phyloP scores from a whole-genome alignment of 2,329 filamentous ascomycete species.

The Curvularia sp. region DNA sequence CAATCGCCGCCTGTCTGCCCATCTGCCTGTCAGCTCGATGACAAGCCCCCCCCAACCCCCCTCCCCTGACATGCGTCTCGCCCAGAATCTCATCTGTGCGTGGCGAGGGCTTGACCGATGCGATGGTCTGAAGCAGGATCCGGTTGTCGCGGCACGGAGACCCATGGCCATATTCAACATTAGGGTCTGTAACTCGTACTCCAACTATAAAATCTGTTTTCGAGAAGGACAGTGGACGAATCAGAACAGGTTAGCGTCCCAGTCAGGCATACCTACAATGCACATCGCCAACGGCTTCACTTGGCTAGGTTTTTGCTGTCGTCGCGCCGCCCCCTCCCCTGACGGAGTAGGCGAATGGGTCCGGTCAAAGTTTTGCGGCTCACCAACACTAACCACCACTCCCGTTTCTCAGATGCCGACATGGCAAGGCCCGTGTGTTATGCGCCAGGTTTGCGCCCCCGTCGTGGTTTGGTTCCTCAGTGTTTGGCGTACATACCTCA shows the following conservation, averaged over 20 bases:
- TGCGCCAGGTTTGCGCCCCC: background rate
- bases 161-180: background rate
- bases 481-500: background rate
- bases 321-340: slow-evolving; percentile 1
- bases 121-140: background rate
- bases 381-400: background rate
- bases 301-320: background rate
- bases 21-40: background rate
- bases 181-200: background rate
- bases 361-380: slow-evolving; percentile 1
- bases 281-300: slow-evolving; percentile 10
- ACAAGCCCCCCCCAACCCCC: too few relatives aligned
- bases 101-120: background rate
- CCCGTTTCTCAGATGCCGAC: background rate
- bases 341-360: background rate
- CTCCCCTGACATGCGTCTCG: background rate
- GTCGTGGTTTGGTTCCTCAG: background rate
- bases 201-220: slow-evolving; percentile 11
- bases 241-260: background rate
- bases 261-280: background rate
- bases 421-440: background rate
- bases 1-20: background rate
- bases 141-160: background rate
- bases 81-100: background rate
- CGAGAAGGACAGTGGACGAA: slow-evolving; percentile 2